Percentiles rank a stretch among this genome's conserved stretches.
phyloP scores from a whole-genome alignment of 116 monocot genomes.

The Papilionanthe hybrid region DNA sequence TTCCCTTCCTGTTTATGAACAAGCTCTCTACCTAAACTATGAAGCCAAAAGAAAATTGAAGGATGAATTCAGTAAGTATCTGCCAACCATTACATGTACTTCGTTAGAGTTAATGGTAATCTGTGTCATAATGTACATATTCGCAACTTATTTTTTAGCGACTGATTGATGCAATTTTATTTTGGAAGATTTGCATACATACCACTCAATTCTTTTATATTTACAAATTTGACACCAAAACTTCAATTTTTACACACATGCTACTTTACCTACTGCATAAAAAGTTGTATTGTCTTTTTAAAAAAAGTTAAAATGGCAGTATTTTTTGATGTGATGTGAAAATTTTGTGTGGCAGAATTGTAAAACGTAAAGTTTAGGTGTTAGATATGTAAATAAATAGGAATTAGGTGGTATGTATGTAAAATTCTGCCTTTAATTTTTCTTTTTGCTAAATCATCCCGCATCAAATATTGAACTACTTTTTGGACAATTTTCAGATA shows the following conservation, averaged over 20 bases:
- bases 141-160: neutral
- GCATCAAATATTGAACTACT: neutral
- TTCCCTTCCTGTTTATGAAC: constrained; percentile 52
- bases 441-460: neutral
- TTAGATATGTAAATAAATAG: no score
- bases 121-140: neutral
- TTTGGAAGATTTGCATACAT: no score
- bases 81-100: neutral
- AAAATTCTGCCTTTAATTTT: neutral
- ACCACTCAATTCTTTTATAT: no score
- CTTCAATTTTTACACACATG: no score
- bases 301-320: no score
- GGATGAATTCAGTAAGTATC: constrained; percentile 63
- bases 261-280: no score
- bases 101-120: neutral
- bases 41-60: constrained; percentile 67
- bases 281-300: no score
- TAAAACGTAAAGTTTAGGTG: no score
- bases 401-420: no score
- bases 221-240: no score
- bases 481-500: constrained; percentile 30
- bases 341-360: no score
- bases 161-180: neutral
- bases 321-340: no score
- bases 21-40: constrained; percentile 51